These are phyloP conservation scores for Ambrosia artemisiifolia DNA, from an alignment of 129 eudicot genomes.

Conservation along the genomic window DNA sequence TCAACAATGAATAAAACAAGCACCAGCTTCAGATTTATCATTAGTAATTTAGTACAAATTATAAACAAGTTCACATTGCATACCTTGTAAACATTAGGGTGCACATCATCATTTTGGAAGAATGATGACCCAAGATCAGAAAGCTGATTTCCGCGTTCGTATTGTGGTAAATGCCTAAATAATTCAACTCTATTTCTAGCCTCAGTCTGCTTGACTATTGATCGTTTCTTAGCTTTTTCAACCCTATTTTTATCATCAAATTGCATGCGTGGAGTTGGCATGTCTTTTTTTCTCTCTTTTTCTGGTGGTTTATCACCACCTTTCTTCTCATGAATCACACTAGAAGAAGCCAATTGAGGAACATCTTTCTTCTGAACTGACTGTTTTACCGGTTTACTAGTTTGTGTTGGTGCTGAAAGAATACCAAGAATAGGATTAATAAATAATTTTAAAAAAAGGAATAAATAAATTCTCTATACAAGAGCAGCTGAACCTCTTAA, in stretches of 20 bases:
- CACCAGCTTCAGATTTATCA: conserved; percentile 6
- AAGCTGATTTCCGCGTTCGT: conserved; percentile 75
- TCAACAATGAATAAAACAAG: not conserved
- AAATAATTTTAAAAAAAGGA: not conserved
- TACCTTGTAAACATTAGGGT: conserved; percentile 96
- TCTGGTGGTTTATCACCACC: conserved; percentile 60
- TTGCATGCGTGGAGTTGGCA: conserved; percentile 90
- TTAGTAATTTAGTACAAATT: not conserved
- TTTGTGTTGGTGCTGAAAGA: conserved; percentile 36
- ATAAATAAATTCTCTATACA: not conserved
- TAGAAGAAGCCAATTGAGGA: conserved; percentile 42
- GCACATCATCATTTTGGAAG: conserved; percentile 70
- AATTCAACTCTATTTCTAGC: conserved; percentile 79
- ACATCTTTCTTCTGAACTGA: conserved; percentile 52
- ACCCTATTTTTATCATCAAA: conserved; percentile 87
- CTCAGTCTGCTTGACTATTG: conserved; percentile 73
- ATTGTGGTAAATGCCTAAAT: conserved; percentile 90
- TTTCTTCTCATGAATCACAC: conserved; percentile 55
- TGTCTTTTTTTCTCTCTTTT: conserved; percentile 82
- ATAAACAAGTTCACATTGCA: conserved; percentile 6
- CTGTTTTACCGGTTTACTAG: conserved; percentile 41
- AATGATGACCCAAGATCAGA: conserved; percentile 70
- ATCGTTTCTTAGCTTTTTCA: conserved; percentile 86
- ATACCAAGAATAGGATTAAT: conserved; percentile 1
- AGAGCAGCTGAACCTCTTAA: not conserved